phyloP scores from a whole-genome alignment of 305 asterid species.

The Fraxinus nigra region DNA sequence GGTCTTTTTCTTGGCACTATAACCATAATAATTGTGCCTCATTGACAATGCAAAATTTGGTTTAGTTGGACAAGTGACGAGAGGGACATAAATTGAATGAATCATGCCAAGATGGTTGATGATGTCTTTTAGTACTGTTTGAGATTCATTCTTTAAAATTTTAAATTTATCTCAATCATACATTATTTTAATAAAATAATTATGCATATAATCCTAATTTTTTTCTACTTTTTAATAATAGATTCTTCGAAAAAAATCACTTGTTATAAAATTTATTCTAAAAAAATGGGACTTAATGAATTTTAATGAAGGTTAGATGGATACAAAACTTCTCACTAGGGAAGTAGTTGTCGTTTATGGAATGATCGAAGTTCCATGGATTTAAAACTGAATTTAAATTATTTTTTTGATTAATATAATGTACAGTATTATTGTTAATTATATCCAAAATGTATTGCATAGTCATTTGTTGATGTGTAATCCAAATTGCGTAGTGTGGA shows the following conservation, averaged over 20 bases:
- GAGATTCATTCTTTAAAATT: not conserved
- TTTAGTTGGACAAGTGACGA: not conserved
- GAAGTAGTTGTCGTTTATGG: not conserved
- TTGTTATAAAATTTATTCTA: too few relatives aligned
- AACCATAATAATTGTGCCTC: not conserved
- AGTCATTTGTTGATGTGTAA: not conserved
- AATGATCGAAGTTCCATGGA: not conserved
- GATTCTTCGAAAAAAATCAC: not conserved
- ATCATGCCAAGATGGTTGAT: not conserved
- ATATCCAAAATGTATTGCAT: not conserved
- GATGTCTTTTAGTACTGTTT: not conserved
- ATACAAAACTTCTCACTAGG: not conserved
- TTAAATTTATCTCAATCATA: too few relatives aligned
- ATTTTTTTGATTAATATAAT: not conserved
- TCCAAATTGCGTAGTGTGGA: too few relatives aligned
- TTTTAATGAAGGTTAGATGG: not conserved
- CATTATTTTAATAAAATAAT: too few relatives aligned
- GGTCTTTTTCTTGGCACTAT: not conserved
- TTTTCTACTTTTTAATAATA: too few relatives aligned
- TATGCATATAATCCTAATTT: not conserved
- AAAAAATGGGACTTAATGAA: not conserved
- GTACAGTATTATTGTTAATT: not conserved
- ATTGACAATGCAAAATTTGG: not conserved
- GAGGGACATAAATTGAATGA: not conserved
- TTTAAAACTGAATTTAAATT: not conserved